A percentile compares a stretch with the other conserved stretches of the same genome.
These are phyloP conservation scores for Stellera chamaejasme DNA, from an alignment of 345 rosid species.

Conservation along the genomic window DNA sequence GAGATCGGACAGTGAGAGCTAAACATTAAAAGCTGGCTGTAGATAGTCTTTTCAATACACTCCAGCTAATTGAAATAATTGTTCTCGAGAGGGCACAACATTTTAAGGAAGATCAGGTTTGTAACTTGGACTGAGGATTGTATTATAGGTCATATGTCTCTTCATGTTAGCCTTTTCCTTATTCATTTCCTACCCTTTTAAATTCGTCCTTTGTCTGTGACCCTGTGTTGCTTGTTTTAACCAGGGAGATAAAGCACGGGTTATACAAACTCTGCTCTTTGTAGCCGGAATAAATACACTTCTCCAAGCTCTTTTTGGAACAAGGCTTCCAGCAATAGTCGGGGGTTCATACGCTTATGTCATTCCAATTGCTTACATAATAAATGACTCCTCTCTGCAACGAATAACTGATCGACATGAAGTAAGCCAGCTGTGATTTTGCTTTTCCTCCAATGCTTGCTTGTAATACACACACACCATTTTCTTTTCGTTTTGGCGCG, in stretches of 20 bases:
- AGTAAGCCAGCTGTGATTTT: constrained; percentile 25
- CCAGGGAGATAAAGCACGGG: constrained; percentile 83
- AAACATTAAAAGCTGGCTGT: too few species aligned
- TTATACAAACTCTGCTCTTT: constrained; percentile 83
- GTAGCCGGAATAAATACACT: constrained; percentile 87
- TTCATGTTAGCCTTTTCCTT: not conserved
- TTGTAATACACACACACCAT: not conserved
- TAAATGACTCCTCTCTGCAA: constrained; percentile 63
- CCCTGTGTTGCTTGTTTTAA: constrained; percentile 10
- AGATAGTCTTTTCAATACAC: too few species aligned
- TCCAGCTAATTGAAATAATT: too few species aligned
- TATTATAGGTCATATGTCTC: constrained; percentile 5
- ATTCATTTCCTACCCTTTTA: not conserved
- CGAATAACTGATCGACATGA: constrained; percentile 54
- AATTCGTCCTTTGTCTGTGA: constrained; percentile 1
- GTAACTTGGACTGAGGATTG: not conserved
- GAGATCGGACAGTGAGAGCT: too few species aligned
- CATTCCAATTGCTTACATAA: constrained; percentile 67
- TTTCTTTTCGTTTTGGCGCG: too few species aligned
- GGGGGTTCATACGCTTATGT: constrained; percentile 80
- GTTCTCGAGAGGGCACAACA: too few species aligned
- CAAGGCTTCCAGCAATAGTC: constrained; percentile 86
- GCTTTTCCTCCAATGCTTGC: not conserved
- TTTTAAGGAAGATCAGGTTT: too few species aligned
- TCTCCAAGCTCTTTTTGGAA: constrained; percentile 80